phyloP scores from a whole-genome alignment of 257 asterid species.

The Nyctanthes arbortristis region DNA sequence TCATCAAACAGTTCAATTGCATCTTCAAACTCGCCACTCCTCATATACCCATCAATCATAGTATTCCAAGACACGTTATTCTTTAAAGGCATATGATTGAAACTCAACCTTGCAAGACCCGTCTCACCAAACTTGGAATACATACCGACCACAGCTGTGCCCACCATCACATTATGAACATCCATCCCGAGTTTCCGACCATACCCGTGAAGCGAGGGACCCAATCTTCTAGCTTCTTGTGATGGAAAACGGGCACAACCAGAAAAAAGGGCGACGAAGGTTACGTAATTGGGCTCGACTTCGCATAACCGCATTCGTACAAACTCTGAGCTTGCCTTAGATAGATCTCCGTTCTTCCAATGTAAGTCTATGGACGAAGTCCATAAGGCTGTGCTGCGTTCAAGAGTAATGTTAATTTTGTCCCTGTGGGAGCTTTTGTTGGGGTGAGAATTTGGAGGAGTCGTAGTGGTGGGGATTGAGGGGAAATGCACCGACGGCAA shows the following conservation, averaged over 20 bases:
- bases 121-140: slow-evolving; percentile 57
- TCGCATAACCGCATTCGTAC: slow-evolving; percentile 54
- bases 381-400: slow-evolving; percentile 61
- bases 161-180: slow-evolving; percentile 55
- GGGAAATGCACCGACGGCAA: slow-evolving; percentile 14
- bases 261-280: slow-evolving; percentile 66
- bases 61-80: slow-evolving; percentile 80
- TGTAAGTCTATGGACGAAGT: slow-evolving; percentile 64
- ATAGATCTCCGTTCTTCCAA: slow-evolving; percentile 61
- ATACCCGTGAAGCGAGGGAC: slow-evolving; percentile 55
- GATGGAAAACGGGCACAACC: slow-evolving; percentile 64
- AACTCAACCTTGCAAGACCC: slow-evolving; percentile 47
- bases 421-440: slow-evolving; percentile 21
- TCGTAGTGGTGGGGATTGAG: slow-evolving; percentile 6
- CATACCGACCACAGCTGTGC: slow-evolving; percentile 72
- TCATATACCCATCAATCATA: slow-evolving; percentile 65
- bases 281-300: slow-evolving; percentile 57
- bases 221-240: slow-evolving; percentile 36
- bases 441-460: slow-evolving; percentile 23
- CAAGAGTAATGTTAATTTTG: slow-evolving; percentile 9
- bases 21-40: slow-evolving; percentile 45
- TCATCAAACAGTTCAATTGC: slow-evolving; percentile 62
- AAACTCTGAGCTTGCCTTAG: slow-evolving; percentile 49
- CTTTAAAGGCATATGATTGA: slow-evolving; percentile 46
- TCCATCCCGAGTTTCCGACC: slow-evolving; percentile 62